These are phyloP conservation scores for Penicillium sp. DNA, from an alignment of 2,329 filamentous ascomycete species.

Conservation along the genomic window DNA sequence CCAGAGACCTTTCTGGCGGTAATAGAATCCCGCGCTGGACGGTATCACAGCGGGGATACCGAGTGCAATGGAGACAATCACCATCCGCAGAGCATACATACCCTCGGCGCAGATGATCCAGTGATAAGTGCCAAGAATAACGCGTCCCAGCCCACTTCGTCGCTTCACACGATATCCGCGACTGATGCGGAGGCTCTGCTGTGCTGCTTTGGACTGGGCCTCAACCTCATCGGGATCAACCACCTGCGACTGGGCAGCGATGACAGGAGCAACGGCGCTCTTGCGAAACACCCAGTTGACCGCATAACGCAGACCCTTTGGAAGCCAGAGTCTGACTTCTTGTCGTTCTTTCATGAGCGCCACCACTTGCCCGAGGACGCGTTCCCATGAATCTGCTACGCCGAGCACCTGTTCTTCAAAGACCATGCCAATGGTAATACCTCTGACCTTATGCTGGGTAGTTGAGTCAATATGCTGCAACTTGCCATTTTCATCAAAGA, in stretches of 20 bases:
- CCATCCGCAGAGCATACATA: slow-evolving; percentile 46
- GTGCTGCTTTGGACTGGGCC: slow-evolving; percentile 33
- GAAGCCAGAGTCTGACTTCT: slow-evolving; percentile 41
- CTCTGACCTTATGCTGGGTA: slow-evolving; percentile 30
- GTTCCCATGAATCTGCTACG: slow-evolving; percentile 28
- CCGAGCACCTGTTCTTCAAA: slow-evolving; percentile 43
- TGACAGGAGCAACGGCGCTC: slow-evolving; percentile 22
- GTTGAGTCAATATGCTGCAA: slow-evolving; percentile 26
- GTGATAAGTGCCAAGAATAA: slow-evolving; percentile 30
- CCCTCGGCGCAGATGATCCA: slow-evolving; percentile 44
- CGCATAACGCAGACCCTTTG: slow-evolving; percentile 38
- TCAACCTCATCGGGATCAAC: slow-evolving; percentile 27
- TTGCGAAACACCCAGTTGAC: slow-evolving; percentile 37
- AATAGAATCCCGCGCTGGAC: slow-evolving; percentile 46
- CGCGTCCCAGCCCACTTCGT: slow-evolving; percentile 25
- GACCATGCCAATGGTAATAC: slow-evolving; percentile 46
- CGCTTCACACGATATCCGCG: slow-evolving; percentile 26
- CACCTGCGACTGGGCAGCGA: slow-evolving; percentile 9
- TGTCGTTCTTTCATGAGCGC: slow-evolving; percentile 35
- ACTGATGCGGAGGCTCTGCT: slow-evolving; percentile 36
- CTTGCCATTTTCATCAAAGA: slow-evolving; percentile 42
- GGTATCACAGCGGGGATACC: slow-evolving; percentile 43
- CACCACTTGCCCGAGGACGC: slow-evolving; percentile 36
- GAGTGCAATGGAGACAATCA: slow-evolving; percentile 44
- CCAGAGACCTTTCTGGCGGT: slow-evolving; percentile 50